Conservation (phyloP, 805 yeast species). For the Sporopachydermia lactativora region DNA sequence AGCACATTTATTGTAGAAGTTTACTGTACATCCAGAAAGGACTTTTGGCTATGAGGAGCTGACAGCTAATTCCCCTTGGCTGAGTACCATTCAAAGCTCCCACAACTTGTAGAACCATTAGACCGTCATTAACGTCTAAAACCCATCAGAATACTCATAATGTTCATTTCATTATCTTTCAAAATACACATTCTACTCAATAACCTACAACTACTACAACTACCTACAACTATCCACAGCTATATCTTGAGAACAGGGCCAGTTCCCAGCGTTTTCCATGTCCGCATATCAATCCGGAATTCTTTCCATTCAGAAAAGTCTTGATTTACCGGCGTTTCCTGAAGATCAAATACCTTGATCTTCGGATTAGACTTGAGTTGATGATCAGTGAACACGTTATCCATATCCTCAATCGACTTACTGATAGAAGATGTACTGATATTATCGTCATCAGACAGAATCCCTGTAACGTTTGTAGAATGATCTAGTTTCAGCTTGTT, state of each 20-base stretch:
- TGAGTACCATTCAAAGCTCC: no score
- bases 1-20: no score
- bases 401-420: slow-evolving; percentile 10
- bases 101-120: no score
- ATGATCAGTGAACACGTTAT: slow-evolving; percentile 3
- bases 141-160: no score
- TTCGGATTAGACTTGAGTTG: not conserved
- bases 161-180: no score
- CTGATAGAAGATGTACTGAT: slow-evolving; percentile 12
- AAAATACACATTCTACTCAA: no score
- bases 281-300: slow-evolving; percentile 79
- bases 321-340: slow-evolving; percentile 41
- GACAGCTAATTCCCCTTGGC: no score
- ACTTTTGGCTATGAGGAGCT: no score
- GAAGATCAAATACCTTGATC: slow-evolving; percentile 20
- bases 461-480: slow-evolving; percentile 13
- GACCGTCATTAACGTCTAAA: no score
- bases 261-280: slow-evolving; percentile 60
- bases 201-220: no score
- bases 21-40: no score
- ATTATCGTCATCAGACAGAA: slow-evolving; percentile 8
- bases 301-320: slow-evolving; percentile 60
- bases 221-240: no score
- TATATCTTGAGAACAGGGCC: slow-evolving; percentile 41
- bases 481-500: slow-evolving; percentile 16